Percentiles rank a stretch among this genome's conserved stretches.
Conservation (phyloP, 129 eudicot genomes). For the Ambrosia artemisiifolia region DNA sequence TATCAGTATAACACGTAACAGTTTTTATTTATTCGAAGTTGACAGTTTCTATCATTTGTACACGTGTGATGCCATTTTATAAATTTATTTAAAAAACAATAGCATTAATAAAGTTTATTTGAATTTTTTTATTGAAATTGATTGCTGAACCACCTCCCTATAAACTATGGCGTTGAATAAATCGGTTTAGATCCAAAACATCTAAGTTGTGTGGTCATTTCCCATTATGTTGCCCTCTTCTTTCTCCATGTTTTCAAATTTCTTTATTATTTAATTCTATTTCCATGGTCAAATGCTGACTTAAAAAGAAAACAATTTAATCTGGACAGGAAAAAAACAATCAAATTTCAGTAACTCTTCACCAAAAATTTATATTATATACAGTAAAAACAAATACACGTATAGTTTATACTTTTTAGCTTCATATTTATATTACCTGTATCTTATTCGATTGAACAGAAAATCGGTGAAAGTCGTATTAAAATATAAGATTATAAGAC, state of each 20-base stretch:
- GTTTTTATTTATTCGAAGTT: too few relatives aligned
- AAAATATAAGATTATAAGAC: too few relatives aligned
- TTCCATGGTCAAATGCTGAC: background rate
- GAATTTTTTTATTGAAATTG: background rate
- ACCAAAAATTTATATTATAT: background rate
- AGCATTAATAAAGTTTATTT: background rate
- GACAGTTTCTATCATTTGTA: too few relatives aligned
- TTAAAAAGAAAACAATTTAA: background rate
- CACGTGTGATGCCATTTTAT: too few relatives aligned
- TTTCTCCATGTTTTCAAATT: background rate
- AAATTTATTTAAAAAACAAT: too few relatives aligned
- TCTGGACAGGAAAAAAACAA: background rate
- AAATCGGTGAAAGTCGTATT: too few relatives aligned
- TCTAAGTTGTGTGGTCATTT: background rate
- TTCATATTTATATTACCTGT: too few relatives aligned
- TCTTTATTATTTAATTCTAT: background rate
- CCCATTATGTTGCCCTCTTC: constrained; percentile 1
- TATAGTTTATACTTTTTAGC: too few relatives aligned
- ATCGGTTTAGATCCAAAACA: background rate
- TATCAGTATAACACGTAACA: too few relatives aligned
- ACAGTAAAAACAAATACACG: too few relatives aligned
- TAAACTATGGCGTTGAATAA: background rate
- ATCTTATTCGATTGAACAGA: too few relatives aligned
- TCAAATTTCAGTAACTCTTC: background rate
- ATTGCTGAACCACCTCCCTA: background rate